phyloP scores from a whole-genome alignment of 495 filamentous ascomycete genomes.

The Aspergillus diversus region DNA sequence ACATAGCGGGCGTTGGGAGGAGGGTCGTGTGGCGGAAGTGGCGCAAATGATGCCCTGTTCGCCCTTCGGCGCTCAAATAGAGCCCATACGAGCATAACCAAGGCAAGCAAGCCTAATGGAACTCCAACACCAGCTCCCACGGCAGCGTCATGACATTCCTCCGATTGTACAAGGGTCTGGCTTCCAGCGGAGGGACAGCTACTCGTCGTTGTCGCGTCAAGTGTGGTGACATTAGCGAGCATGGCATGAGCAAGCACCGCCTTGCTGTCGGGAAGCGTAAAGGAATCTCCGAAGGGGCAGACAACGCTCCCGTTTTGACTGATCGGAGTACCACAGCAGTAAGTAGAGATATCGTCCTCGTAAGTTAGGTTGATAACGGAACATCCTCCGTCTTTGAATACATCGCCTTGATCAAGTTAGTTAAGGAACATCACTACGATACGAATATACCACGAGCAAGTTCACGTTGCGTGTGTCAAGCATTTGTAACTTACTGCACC shows the following conservation, averaged over 20 bases:
- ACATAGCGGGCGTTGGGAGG: not conserved
- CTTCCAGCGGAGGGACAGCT: slow-evolving; percentile 33
- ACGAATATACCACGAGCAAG: not conserved
- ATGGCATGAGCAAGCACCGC: slow-evolving; percentile 27
- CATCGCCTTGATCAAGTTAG: slow-evolving; percentile 13
- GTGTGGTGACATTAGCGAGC: slow-evolving; percentile 27
- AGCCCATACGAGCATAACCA: slow-evolving; percentile 35
- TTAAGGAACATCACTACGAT: not conserved
- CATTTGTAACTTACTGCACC: slow-evolving; percentile 18
- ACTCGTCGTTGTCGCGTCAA: slow-evolving; percentile 12
- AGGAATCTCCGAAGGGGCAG: slow-evolving; percentile 28
- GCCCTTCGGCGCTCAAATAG: slow-evolving; percentile 26
- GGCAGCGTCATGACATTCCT: slow-evolving; percentile 18
- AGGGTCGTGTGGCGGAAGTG: not conserved
- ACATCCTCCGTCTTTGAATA: slow-evolving; percentile 23
- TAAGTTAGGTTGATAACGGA: slow-evolving; percentile 33
- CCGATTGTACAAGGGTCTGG: slow-evolving; percentile 26
- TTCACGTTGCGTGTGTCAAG: not conserved
- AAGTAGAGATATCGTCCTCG: slow-evolving; percentile 24
- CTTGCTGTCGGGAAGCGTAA: slow-evolving; percentile 24
- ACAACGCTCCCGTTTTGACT: slow-evolving; percentile 17
- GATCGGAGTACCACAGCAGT: slow-evolving; percentile 37
- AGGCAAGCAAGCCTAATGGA: slow-evolving; percentile 35
- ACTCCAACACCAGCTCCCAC: slow-evolving; percentile 35
- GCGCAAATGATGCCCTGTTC: not conserved